phyloP scores from a whole-genome alignment of 2,329 filamentous ascomycete genomes.

The Niveomyces coronatus region DNA sequence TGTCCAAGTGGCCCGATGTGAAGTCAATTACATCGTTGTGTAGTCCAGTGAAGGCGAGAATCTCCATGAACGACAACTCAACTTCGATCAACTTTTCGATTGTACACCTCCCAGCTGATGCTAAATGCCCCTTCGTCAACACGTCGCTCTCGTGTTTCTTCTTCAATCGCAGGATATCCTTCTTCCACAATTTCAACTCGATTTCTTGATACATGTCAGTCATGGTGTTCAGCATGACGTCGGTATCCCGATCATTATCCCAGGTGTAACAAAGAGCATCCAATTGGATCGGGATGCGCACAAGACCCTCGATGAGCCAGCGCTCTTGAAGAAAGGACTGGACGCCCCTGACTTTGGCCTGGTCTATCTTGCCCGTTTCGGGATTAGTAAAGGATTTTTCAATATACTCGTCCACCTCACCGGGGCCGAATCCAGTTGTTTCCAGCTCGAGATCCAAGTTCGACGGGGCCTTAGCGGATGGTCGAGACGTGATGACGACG shows the following conservation, averaged over 20 bases:
- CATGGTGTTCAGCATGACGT: constrained; percentile 22
- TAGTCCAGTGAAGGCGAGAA: constrained; percentile 27
- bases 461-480: constrained; percentile 14
- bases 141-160: constrained; percentile 14
- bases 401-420: background rate
- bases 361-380: constrained; percentile 16
- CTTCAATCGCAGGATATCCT: constrained; percentile 23
- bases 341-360: constrained; percentile 1
- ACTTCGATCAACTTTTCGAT: constrained; percentile 12
- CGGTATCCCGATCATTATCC: constrained; percentile 14
- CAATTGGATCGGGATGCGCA: constrained; percentile 33
- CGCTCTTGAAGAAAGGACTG: constrained; percentile 22
- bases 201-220: constrained; percentile 25
- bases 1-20: constrained; percentile 11
- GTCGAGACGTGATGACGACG: constrained; percentile 31
- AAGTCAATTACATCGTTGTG: constrained; percentile 25
- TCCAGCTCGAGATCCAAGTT: constrained; percentile 27
- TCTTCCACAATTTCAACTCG: constrained; percentile 25
- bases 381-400: constrained; percentile 2
- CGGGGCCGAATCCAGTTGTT: constrained; percentile 20
- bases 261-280: constrained; percentile 33
- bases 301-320: constrained; percentile 23
- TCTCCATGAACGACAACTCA: constrained; percentile 19
- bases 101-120: constrained; percentile 2
- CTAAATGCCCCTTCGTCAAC: constrained; percentile 5